Percentiles rank a stretch among this genome's conserved stretches.
Conservation (phyloP, 116 monocot species). For the Dioscorea cayenensis region DNA sequence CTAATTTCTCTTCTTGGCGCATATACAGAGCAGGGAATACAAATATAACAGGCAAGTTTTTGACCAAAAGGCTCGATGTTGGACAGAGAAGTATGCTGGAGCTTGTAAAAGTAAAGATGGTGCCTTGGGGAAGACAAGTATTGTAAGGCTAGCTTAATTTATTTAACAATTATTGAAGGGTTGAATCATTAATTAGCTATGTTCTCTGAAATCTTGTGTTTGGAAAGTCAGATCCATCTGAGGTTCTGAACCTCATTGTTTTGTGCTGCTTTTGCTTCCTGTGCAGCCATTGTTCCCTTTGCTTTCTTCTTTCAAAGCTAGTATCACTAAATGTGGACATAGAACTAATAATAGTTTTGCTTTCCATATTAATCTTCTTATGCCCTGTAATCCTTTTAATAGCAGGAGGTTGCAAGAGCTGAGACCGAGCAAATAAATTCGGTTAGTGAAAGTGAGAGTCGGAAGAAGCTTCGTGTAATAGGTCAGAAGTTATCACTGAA, state of each 20-base stretch:
- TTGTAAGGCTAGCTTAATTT: constrained; percentile 13
- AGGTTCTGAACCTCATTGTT: background rate
- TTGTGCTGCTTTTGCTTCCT: too few species aligned
- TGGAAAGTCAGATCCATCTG: background rate
- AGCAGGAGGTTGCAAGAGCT: background rate
- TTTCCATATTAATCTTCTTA: too few species aligned
- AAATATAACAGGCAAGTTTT: constrained; percentile 80
- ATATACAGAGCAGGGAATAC: constrained; percentile 82
- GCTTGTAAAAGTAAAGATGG: constrained; percentile 9
- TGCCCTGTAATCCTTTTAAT: too few species aligned
- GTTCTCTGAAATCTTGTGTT: background rate
- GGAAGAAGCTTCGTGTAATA: constrained; percentile 34
- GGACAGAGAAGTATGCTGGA: constrained; percentile 80
- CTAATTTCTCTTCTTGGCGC: background rate
- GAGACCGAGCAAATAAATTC: background rate
- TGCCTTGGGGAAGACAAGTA: background rate
- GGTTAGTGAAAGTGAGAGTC: constrained; percentile 14
- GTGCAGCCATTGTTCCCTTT: too few species aligned
- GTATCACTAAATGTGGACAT: too few species aligned
- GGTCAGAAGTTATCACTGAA: constrained; percentile 38
- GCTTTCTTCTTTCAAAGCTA: too few species aligned
- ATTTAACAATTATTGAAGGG: background rate
- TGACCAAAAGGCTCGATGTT: constrained; percentile 63
- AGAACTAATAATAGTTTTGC: too few species aligned
- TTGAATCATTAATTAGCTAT: background rate